Base-by-base conservation (phyloP, 192 early-diverging fungal species). In the Cladochytrium replicatum region DNA sequence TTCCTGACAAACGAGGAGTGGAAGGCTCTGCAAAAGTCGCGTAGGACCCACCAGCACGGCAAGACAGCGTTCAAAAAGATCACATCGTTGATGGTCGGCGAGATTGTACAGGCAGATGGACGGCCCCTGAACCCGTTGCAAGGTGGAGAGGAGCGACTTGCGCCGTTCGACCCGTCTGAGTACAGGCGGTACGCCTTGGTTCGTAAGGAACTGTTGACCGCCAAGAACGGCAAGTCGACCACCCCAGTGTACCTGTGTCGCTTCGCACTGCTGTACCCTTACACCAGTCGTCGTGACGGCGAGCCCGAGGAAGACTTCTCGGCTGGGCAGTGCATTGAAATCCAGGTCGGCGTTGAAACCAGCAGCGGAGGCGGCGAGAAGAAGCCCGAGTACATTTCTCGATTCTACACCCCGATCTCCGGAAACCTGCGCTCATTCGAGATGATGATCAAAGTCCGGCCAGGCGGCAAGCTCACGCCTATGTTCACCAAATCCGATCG, bases 331-430 rank as follows among this genome's bases (percentile, higher is more conserved):
- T 6, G 8, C 11, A 41, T 67, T 45, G 63, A 67, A 40, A 19
- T 67, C 9, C 58, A 60, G 37, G 15, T 29, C 24, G 24, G 48
- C 11, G 28, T 64, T 13, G 22, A 54, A 11, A 38, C 32, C 17
- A 13, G 17, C 13, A 13, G 13, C 17, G 13, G 13, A 17, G 17
- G 17, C 34, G 34, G 34, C 13, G 34, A 37, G 17, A n/a, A n/a
- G n/a, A n/a, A n/a, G n/a, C n/a, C n/a, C n/a, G 38, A 46, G 28
- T 6, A 32, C 4, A 46, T 66, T 19, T 43, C 64, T 28, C 29
- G 64, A 6, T 54, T 37, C 27, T 68, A 56, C 48, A 62, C 65
- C 15, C 64, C 64, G 27, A 52, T 68, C 15, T 2, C 19, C 8
- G 65, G 65, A 4, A 29, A 6, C 9, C 58, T 46, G 19, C 29